These are phyloP conservation scores for Neopestalotiopsis clavispora DNA, from an alignment of 2,329 filamentous ascomycete species.

Conservation along the genomic window DNA sequence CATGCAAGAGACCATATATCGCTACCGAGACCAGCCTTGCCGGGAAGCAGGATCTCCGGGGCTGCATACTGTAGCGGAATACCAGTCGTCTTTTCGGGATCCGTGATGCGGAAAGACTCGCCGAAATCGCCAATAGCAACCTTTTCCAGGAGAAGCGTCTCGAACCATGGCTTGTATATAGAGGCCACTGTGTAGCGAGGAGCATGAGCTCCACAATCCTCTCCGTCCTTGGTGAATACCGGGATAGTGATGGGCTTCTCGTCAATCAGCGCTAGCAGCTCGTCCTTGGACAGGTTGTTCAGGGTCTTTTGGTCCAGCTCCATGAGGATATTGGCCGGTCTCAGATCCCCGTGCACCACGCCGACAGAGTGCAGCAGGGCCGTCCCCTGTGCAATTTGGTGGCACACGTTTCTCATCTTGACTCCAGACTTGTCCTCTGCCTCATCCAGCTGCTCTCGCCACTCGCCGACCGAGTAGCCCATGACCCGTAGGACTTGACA, in stretches of 20 bases:
- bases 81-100: background rate
- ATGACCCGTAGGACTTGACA: conserved; percentile 7
- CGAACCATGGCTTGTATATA: background rate
- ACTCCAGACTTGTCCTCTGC: background rate
- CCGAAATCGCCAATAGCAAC: background rate
- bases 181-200: background rate
- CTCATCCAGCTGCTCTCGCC: background rate
- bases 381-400: background rate
- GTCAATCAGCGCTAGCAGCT: background rate
- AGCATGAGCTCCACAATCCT: background rate
- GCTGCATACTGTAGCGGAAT: background rate
- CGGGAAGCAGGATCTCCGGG: background rate
- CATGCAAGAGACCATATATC: conserved; percentile 1
- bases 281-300: background rate
- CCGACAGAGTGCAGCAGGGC: background rate
- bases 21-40: background rate
- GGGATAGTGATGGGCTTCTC: background rate
- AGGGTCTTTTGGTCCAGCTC: background rate
- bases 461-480: background rate
- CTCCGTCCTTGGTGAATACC: background rate
- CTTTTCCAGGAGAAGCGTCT: background rate
- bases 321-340: conserved; percentile 14
- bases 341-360: conserved; percentile 18
- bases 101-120: background rate
- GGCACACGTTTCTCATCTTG: conserved; percentile 1